Percentiles rank a stretch among this genome's conserved stretches.
phyloP scores from a whole-genome alignment of 2,329 filamentous ascomycete species.

The Cladosporium phlei region DNA sequence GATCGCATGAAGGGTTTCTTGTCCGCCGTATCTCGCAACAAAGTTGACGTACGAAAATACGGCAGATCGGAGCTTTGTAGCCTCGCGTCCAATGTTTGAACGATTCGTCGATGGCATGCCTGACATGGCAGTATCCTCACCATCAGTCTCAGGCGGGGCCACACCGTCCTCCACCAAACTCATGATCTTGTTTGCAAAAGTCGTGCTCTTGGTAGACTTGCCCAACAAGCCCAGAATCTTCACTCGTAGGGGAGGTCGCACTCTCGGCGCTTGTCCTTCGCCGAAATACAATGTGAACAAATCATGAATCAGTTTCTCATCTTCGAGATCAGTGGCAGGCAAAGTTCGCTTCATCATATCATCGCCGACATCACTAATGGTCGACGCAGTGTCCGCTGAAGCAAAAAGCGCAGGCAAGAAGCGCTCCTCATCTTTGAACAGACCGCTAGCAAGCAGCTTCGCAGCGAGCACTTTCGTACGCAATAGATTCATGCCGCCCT shows the following conservation, averaged over 20 bases:
- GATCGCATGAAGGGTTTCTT: slow-evolving; percentile 58
- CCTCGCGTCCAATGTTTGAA: slow-evolving; percentile 63
- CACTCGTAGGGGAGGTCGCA: slow-evolving; percentile 67
- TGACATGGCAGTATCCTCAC: slow-evolving; percentile 30
- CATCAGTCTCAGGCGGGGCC: slow-evolving; percentile 35
- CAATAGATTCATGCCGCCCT: slow-evolving; percentile 60
- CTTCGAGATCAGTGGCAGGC: slow-evolving; percentile 66
- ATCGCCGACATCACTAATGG: slow-evolving; percentile 78
- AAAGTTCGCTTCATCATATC: slow-evolving; percentile 78
- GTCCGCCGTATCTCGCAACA: slow-evolving; percentile 68
- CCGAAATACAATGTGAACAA: slow-evolving; percentile 71
- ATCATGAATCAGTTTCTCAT: slow-evolving; percentile 55
- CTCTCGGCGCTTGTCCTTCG: slow-evolving; percentile 40
- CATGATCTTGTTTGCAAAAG: slow-evolving; percentile 63
- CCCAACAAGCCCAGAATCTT: slow-evolving; percentile 71
- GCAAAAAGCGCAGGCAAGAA: slow-evolving; percentile 81
- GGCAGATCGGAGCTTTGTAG: slow-evolving; percentile 72
- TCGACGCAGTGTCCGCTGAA: slow-evolving; percentile 74
- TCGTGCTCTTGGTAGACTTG: slow-evolving; percentile 70
- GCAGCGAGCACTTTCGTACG: slow-evolving; percentile 66
- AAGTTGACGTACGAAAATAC: slow-evolving; percentile 85
- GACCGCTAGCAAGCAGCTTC: slow-evolving; percentile 73
- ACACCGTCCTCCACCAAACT: slow-evolving; percentile 65
- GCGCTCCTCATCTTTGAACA: slow-evolving; percentile 77
- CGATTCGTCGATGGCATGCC: slow-evolving; percentile 27